Conservation (phyloP, 2,329 filamentous ascomycete species). For the Trichoderma sp. region DNA sequence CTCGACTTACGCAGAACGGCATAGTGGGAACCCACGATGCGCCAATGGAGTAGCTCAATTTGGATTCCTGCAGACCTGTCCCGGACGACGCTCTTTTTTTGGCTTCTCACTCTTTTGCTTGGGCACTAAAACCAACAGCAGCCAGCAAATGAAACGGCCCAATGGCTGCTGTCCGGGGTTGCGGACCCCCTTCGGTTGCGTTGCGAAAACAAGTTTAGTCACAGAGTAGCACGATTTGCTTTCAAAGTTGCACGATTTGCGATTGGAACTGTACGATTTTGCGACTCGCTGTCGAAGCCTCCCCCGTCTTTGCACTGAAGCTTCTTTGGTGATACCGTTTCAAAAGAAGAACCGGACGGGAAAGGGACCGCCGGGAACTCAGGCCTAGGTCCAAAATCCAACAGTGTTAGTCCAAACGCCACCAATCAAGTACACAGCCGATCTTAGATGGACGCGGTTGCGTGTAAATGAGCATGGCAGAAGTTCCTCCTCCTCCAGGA, state of each 20-base stretch:
- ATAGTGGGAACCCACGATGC: background rate
- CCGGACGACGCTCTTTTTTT: conserved; percentile 1
- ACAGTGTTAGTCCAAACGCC: background rate
- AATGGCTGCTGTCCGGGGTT: conserved; percentile 10
- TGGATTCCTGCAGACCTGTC: conserved; percentile 6
- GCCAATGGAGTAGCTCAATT: conserved; percentile 4
- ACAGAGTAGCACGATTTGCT: conserved; percentile 11
- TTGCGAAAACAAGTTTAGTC: conserved; percentile 3
- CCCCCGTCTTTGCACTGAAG: background rate
- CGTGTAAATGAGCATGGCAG: background rate
- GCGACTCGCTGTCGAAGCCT: background rate
- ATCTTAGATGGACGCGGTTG: background rate
- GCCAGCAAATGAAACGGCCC: conserved; percentile 11
- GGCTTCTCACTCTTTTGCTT: background rate
- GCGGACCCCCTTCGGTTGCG: conserved; percentile 11
- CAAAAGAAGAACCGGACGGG: background rate
- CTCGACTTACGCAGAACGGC: background rate
- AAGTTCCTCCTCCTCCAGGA: conserved; percentile 1
- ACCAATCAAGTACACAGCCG: background rate
- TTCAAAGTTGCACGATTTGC: conserved; percentile 1
- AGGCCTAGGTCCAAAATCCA: background rate
- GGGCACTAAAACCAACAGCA: background rate
- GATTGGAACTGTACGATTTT: background rate
- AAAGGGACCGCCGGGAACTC: background rate
- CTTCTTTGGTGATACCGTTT: background rate